These are phyloP conservation scores for Thermothelomyces thermophilus DNA, from an alignment of 2,329 filamentous ascomycete species.

Conservation along the genomic window DNA sequence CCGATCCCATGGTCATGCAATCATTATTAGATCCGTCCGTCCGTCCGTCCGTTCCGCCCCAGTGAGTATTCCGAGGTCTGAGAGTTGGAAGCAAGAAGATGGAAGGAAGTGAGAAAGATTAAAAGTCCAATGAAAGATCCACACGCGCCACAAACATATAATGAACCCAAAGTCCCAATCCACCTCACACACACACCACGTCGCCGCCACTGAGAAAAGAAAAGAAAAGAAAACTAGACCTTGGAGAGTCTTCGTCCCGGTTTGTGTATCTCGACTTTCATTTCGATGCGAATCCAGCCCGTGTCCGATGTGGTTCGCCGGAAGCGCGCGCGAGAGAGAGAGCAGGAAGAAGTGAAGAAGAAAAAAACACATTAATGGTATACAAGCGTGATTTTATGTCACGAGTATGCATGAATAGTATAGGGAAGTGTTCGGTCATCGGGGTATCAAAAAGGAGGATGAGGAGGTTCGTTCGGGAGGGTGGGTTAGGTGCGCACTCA, in stretches of 20 bases:
- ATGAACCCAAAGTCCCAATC: neutral
- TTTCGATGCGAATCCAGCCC: slow-evolving; percentile 10
- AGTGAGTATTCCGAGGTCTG: neutral
- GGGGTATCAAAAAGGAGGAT: neutral
- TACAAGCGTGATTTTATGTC: slow-evolving; percentile 3
- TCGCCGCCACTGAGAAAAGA: neutral
- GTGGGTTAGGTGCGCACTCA: too few relatives aligned
- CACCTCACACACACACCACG: neutral
- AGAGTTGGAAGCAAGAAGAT: neutral
- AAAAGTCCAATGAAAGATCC: neutral
- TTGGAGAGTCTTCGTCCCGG: neutral
- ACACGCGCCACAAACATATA: neutral
- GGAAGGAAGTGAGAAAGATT: neutral
- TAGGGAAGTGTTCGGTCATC: slow-evolving; percentile 5
- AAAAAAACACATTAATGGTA: neutral
- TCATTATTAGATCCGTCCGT: slow-evolving; percentile 14
- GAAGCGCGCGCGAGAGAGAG: neutral
- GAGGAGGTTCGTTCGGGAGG: too few relatives aligned
- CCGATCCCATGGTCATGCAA: slow-evolving; percentile 8
- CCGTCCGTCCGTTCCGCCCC: neutral
- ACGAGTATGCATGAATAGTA: neutral
- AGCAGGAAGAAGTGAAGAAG: neutral
- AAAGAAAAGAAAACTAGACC: neutral
- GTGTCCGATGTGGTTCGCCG: slow-evolving; percentile 14
- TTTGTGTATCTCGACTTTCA: slow-evolving; percentile 3